These are phyloP conservation scores for Macrocystidia cucumis DNA, from an alignment of 1,284 basidiomycete species.

Conservation along the genomic window DNA sequence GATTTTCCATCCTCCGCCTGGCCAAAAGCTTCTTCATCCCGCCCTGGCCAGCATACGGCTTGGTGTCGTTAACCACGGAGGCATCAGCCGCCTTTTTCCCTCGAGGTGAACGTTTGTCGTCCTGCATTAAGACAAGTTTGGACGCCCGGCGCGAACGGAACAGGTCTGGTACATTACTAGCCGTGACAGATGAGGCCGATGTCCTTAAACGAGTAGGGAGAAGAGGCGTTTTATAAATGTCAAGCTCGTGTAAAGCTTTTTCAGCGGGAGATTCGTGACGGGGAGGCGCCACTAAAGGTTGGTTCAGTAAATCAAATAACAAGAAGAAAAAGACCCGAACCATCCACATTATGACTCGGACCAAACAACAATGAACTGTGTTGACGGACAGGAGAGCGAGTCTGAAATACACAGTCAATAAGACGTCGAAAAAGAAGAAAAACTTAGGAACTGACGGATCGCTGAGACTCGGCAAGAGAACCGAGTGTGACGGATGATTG, in stretches of 20 bases:
- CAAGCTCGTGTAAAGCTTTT: slow-evolving; percentile 58
- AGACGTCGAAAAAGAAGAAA: slow-evolving; percentile 5
- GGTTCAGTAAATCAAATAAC: no score
- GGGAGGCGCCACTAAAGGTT: slow-evolving; percentile 15
- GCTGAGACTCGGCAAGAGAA: slow-evolving; percentile 48
- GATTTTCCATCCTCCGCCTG: slow-evolving; percentile 31
- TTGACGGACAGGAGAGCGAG: slow-evolving; percentile 38
- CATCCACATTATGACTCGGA: slow-evolving; percentile 25
- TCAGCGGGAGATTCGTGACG: slow-evolving; percentile 45
- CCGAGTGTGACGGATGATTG: slow-evolving; percentile 46
- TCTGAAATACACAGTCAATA: slow-evolving; percentile 21
- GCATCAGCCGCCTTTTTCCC: slow-evolving; percentile 18
- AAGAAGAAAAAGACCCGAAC: no score
- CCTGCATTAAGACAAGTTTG: slow-evolving; percentile 51
- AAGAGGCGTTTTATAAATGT: slow-evolving; percentile 70
- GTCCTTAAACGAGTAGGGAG: slow-evolving; percentile 59
- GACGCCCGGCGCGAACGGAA: slow-evolving; percentile 52
- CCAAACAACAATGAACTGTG: slow-evolving; percentile 44
- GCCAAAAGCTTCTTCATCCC: slow-evolving; percentile 70
- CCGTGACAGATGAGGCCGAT: slow-evolving; percentile 15
- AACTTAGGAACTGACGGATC: slow-evolving; percentile 33
- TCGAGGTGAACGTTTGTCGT: slow-evolving; percentile 29
- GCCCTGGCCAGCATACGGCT: slow-evolving; percentile 68
- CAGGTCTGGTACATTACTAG: slow-evolving; percentile 37
- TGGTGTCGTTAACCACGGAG: slow-evolving; percentile 41